Evolutionary conservation across 2,329 filamentous ascomycete species (phyloP), one percentile per base, ranked within the genome.

Genomic region (Colletotrichum destructivum): DNA sequence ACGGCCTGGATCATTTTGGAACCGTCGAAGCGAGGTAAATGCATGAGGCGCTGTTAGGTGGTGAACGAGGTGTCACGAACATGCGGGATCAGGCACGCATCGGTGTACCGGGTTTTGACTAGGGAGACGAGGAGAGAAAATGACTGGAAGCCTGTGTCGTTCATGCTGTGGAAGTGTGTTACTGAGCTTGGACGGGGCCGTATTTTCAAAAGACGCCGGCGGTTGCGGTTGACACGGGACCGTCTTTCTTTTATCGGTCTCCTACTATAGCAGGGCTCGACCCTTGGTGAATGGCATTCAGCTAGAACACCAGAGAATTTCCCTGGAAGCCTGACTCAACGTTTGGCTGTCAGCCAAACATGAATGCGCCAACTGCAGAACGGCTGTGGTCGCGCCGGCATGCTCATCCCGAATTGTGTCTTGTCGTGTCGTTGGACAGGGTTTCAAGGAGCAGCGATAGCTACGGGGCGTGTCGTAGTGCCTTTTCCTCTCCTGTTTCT

Each of bases 31-130:
- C 21, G 13, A 44, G 21, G 21, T 16, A 31, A 44, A 35, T 51
- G 16, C 23, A 12, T 26, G 11, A 61, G 44, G 42, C 26, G 49
- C 26, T 46, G 46, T n/a, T 23, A 42, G 40, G 42, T 42, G 46
- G 47, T 16, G 26, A 62, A 38, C 38, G n/a, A 16, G 46, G 35
- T 40, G 38, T 7, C 35, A 54, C 35, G 35, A 23, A 46, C 13
- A 46, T 61, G 23, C 21, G 18, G 55, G 9, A 42, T 55, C 44
- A 18, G 64, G 46, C 47, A 59, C 35, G 49, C 44, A 46, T 21
- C 35, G 61, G 55, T 23, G 8, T 31, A 60, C 52, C 18, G 18
- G 23, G 21, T 21, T 35, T 54, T 38, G 35, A 46, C 21, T 23
- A 18, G 44, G 54, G 23, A 35, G 44, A 46, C 31, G 46, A 66